A percentile compares a stretch with the other conserved stretches of the same genome.
phyloP scores from a whole-genome alignment of 2,329 filamentous ascomycete genomes.

The Ophiostoma novo-ulmi region DNA sequence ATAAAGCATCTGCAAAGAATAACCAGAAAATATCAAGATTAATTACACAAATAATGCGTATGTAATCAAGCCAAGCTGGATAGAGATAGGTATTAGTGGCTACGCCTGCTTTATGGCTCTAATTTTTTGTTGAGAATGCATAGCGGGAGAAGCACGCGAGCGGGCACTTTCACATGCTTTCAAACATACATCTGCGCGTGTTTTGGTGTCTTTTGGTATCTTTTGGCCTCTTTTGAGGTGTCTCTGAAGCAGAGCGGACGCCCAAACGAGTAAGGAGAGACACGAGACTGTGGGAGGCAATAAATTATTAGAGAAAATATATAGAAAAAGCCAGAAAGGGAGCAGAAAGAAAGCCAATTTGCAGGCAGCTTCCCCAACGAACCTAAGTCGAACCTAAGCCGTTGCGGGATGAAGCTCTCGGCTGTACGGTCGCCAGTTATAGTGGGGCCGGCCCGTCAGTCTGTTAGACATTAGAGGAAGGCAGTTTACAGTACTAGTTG shows the following conservation, averaged over 20 bases:
- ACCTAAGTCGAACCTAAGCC: conserved; percentile 24
- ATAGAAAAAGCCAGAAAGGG: conserved; percentile 17
- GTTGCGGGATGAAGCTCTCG: conserved; percentile 20
- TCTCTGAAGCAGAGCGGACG: background rate
- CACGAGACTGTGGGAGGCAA: conserved; percentile 8
- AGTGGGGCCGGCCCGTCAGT: background rate
- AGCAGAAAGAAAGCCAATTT: conserved; percentile 1
- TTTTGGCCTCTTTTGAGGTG: background rate
- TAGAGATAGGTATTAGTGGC: background rate
- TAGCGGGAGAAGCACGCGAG: conserved; percentile 15
- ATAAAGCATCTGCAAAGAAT: background rate
- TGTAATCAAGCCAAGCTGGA: background rate
- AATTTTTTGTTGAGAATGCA: conserved; percentile 25
- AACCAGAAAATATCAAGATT: conserved; percentile 14
- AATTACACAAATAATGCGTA: conserved; percentile 1
- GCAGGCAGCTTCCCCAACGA: conserved; percentile 23
- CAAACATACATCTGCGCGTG: background rate
- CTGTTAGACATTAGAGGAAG: background rate
- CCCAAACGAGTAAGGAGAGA: conserved; percentile 14
- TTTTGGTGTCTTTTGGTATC: background rate
- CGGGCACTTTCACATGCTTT: conserved; percentile 27
- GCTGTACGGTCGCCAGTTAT: conserved; percentile 10
- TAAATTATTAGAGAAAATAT: background rate
- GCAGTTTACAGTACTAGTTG: background rate
- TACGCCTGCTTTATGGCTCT: background rate